A percentile compares a stretch with the other conserved stretches of the same genome.
These are phyloP conservation scores for Cryptosporidium meleagridis DNA, from an alignment of 169 alveolate genomes.

Conservation along the genomic window DNA sequence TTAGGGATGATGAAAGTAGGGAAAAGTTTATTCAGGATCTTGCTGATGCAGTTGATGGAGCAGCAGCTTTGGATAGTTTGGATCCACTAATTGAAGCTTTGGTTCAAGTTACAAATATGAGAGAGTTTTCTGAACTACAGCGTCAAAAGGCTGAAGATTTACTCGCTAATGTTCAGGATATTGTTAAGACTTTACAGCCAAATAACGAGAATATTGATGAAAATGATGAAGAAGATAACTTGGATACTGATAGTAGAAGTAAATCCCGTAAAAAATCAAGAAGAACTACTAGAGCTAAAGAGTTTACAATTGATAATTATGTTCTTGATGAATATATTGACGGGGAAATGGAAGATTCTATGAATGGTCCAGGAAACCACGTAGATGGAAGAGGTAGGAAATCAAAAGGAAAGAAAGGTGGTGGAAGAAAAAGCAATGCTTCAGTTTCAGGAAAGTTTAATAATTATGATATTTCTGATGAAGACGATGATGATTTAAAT, in stretches of 20 bases:
- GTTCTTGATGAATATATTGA: constrained; percentile 43
- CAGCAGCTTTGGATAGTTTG: constrained; percentile 71
- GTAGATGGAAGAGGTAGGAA: constrained; percentile 32
- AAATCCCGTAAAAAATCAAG: constrained; percentile 60
- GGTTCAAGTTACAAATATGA: constrained; percentile 73
- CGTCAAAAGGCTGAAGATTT: constrained; percentile 71
- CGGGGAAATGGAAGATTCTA: constrained; percentile 14
- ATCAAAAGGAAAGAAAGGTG: constrained; percentile 25
- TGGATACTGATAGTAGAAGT: constrained; percentile 15
- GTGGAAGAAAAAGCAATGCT: not conserved
- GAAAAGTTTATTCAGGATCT: constrained; percentile 69
- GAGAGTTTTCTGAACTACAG: constrained; percentile 66
- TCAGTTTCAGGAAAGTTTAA: not conserved
- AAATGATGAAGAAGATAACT: not conserved
- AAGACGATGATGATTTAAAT: constrained; percentile 58
- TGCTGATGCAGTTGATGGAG: constrained; percentile 68
- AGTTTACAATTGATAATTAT: constrained; percentile 44
- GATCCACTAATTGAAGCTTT: constrained; percentile 70
- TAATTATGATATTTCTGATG: constrained; percentile 6
- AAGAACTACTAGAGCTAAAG: constrained; percentile 66
- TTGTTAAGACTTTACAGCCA: constrained; percentile 69
- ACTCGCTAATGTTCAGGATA: constrained; percentile 67
- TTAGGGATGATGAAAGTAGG: constrained; percentile 69
- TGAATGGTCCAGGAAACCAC: not conserved
- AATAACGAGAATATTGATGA: constrained; percentile 49